These are phyloP conservation scores for Stephania japonica DNA, from an alignment of 164 flowering plant genomes.

Conservation along the genomic window DNA sequence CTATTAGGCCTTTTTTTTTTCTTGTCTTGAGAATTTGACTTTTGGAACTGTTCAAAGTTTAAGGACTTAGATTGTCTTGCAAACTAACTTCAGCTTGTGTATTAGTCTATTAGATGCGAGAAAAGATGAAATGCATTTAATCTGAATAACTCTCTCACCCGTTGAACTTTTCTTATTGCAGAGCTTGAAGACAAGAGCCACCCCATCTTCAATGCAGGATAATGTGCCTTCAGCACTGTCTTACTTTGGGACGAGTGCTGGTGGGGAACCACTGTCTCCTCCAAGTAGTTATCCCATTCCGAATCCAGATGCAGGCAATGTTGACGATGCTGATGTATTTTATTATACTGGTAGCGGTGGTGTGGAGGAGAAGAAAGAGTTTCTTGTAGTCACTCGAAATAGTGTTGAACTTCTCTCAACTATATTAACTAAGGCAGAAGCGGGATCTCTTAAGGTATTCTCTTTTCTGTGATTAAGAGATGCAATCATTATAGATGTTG, in stretches of 20 bases:
- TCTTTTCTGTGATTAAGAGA: background rate
- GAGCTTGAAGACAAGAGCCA: conserved; percentile 47
- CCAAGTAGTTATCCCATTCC: conserved; percentile 54
- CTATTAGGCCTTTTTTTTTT: no score
- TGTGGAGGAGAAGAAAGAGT: conserved; percentile 59
- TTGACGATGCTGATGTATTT: conserved; percentile 18
- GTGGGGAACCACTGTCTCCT: conserved; percentile 37
- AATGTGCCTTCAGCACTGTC: conserved; percentile 25
- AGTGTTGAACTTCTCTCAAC: conserved; percentile 70
- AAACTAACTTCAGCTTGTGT: background rate
- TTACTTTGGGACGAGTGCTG: conserved; percentile 41
- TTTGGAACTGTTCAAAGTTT: background rate
- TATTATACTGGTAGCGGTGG: conserved; percentile 33
- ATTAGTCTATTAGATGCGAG: background rate
- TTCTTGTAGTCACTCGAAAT: conserved; percentile 55
- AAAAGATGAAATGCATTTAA: background rate
- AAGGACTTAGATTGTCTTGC: background rate
- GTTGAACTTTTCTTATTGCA: conserved; percentile 14
- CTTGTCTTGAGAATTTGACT: no score
- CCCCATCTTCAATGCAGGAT: conserved; percentile 22
- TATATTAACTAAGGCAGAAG: conserved; percentile 44
- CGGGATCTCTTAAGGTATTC: conserved; percentile 48
- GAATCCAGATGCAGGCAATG: conserved; percentile 23
- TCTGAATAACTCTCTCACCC: background rate
- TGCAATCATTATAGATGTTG: background rate